phyloP scores from a whole-genome alignment of 1,284 basidiomycete genomes.

The Ceratobasidium sp. region DNA sequence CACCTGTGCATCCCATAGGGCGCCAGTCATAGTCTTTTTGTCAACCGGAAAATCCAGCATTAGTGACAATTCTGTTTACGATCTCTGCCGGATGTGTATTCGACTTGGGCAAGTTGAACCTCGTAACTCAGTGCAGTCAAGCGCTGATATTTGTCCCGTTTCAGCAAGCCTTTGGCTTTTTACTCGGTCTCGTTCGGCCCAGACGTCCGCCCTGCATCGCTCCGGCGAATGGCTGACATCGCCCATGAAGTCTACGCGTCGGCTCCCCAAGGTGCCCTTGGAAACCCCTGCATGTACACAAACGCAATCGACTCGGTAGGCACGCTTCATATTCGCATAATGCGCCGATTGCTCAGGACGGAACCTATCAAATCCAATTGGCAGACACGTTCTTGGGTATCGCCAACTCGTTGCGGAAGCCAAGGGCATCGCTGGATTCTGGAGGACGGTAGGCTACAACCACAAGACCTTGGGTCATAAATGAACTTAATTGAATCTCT shows the following conservation, averaged over 20 bases:
- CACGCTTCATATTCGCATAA: no score
- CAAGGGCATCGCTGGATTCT: slow-evolving; percentile 60
- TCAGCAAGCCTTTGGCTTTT: slow-evolving; percentile 67
- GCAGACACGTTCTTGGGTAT: slow-evolving; percentile 70
- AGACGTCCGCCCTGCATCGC: slow-evolving; percentile 51
- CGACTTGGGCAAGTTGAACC: slow-evolving; percentile 59
- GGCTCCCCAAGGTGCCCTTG: slow-evolving; percentile 60
- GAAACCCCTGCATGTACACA: slow-evolving; percentile 62
- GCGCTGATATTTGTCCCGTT: background rate
- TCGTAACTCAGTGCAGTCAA: background rate
- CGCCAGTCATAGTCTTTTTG: slow-evolving; percentile 68
- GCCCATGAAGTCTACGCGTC: slow-evolving; percentile 63
- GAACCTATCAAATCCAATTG: slow-evolving; percentile 61
- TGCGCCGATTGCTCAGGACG: background rate
- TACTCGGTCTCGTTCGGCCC: slow-evolving; percentile 69
- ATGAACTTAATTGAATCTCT: no score
- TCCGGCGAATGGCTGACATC: slow-evolving; percentile 66
- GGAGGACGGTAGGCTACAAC: slow-evolving; percentile 14
- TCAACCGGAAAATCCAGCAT: slow-evolving; percentile 67
- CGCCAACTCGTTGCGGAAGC: slow-evolving; percentile 68
- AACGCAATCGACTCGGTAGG: slow-evolving; percentile 62
- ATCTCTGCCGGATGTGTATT: slow-evolving; percentile 61
- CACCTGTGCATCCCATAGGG: slow-evolving; percentile 53
- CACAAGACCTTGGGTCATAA: background rate
- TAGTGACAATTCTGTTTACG: slow-evolving; percentile 59